Base-by-base conservation (phyloP, 805 yeast genomes). In the Metschnikowia kunwiensis region DNA sequence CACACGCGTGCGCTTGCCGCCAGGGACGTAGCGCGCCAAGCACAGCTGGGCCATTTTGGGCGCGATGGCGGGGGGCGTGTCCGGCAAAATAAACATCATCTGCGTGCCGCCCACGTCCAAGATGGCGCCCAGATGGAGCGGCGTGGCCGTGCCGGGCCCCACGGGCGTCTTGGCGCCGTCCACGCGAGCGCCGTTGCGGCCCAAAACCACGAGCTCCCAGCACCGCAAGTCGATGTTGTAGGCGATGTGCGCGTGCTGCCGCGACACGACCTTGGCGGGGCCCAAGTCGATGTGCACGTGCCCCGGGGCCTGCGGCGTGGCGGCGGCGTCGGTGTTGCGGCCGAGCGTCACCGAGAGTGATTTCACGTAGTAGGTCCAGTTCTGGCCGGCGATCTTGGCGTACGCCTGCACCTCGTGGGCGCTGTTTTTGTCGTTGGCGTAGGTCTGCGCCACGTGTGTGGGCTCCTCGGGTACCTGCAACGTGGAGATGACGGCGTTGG, bases 61-160 rank as follows among this genome's bases (percentile, higher is more conserved):
- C 44, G 84, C 75, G 6, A 89, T 71, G 22, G 62, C 65, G 3
- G 96, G 96, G 9, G 78, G 77, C 4, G 86, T 79, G 57, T 89
- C 97, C 2, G 99, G 99, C 47, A 93, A 68, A 24, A 93, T 93
- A 57, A 93, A 93, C 95, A 93, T 91, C 97, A 93, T 93, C 62
- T 93, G 97, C 8, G 96, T 88, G 5, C 97, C 97, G 12, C 97
- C 97, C 30, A 93, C 80, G 53, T 93, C 99, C 39, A 93, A 63
- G 12, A 93, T 78, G 27, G 91, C 85, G n/a, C 98, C 98, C 2
- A 94, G 82, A 34, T 75, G 73, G 38, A 93, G 71, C 9, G 80
- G 73, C 10, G 81, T 72, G 3, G 79, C 68, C 5, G 66, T 60
- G 26, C 61, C 50, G 5, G 72, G 61, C 5, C 80, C 82, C 21